A percentile compares a stretch with the other conserved stretches of the same genome.
Evolutionary conservation across 2,329 filamentous ascomycete genomes (phyloP).

Genomic region (Tolypocladium ovalisporum): DNA sequence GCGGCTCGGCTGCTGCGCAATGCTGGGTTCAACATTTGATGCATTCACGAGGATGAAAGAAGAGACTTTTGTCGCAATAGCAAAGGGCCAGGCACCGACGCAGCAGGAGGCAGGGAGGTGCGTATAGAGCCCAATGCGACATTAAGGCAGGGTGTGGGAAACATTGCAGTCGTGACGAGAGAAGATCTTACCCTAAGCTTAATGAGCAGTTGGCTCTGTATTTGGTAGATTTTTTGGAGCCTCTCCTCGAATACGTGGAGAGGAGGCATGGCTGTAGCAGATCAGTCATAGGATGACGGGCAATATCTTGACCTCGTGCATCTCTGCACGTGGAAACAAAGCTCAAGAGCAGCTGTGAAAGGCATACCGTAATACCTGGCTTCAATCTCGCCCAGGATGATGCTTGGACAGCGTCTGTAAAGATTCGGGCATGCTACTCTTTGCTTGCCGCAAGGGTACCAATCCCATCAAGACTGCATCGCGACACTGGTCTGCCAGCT

Average conservation of each 20-base stretch:
- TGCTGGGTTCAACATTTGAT: neutral
- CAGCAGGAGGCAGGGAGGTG: neutral
- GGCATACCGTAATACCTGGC: neutral
- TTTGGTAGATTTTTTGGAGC: constrained; percentile 2
- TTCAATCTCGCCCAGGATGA: neutral
- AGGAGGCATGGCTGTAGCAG: neutral
- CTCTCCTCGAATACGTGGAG: constrained; percentile 4
- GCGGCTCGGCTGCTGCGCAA: neutral
- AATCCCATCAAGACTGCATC: too few species aligned
- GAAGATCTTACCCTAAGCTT: neutral
- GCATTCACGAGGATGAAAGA: neutral
- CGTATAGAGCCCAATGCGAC: neutral
- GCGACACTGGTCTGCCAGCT: too few species aligned
- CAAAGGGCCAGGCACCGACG: neutral
- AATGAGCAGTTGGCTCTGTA: neutral
- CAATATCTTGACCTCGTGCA: neutral
- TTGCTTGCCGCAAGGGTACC: neutral
- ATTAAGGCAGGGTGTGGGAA: neutral
- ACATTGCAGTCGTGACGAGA: neutral
- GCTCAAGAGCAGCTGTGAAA: neutral
- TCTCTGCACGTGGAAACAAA: neutral
- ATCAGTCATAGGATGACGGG: neutral
- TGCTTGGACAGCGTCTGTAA: neutral
- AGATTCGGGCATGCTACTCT: too few species aligned
- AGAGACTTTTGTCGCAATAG: neutral